phyloP scores from a whole-genome alignment of 2,329 filamentous ascomycete species.

The Cladosporium velox region DNA sequence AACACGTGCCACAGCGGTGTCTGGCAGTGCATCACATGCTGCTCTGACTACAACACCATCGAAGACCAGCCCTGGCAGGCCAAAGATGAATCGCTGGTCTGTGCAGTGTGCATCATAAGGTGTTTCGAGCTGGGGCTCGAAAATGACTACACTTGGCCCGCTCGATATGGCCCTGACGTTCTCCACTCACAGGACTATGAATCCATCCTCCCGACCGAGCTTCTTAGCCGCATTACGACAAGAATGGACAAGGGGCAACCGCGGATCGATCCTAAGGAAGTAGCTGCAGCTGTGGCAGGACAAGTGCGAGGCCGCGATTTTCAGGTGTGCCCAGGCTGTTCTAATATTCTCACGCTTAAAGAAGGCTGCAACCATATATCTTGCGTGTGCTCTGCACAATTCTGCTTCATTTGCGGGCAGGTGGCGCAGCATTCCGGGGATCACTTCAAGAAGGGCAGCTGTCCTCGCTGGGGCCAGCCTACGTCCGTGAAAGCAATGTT shows the following conservation, averaged over 20 bases:
- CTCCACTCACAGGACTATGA: not conserved
- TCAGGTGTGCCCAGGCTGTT: not conserved
- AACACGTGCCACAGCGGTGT: not conserved
- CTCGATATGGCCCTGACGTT: not conserved
- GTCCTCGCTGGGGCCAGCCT: not conserved
- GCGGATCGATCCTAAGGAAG: not conserved
- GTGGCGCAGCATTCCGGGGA: not conserved
- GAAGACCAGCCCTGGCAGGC: not conserved
- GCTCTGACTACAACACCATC: not conserved
- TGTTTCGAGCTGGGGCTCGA: not conserved
- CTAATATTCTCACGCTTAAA: not conserved
- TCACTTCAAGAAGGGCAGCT: not conserved
- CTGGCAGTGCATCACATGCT: slow-evolving; percentile 2
- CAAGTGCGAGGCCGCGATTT: not conserved
- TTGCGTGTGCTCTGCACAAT: not conserved
- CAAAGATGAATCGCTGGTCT: not conserved
- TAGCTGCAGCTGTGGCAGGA: not conserved
- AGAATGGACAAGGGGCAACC: not conserved
- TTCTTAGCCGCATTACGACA: not conserved
- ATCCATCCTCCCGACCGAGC: not conserved
- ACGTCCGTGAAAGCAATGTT: not conserved
- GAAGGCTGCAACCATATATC: not conserved
- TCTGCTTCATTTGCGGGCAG: not conserved
- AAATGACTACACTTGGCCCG: not conserved
- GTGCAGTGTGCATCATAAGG: not conserved